Evolutionary conservation across 805 yeast species (phyloP).

Genomic region (Metschnikowia similis): DNA sequence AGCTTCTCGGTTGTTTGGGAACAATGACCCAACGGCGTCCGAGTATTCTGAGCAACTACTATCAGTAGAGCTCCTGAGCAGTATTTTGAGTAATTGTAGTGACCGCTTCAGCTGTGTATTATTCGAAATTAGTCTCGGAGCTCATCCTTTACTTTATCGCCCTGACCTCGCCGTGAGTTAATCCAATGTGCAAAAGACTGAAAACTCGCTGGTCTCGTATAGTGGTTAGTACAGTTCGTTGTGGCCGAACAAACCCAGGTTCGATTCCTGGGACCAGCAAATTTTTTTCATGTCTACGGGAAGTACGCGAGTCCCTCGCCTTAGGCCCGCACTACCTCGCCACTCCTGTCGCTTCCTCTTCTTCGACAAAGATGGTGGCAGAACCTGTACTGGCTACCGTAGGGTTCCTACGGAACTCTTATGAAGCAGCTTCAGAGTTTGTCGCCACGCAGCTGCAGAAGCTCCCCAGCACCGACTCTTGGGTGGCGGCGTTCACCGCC

Average conservation of each 20-base stretch:
- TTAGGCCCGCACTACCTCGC: neutral
- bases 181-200: too few relatives aligned
- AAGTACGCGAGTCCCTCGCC: neutral
- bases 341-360: neutral
- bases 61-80: too few relatives aligned
- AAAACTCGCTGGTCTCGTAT: conserved; percentile 41
- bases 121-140: too few relatives aligned
- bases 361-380: conserved; percentile 35
- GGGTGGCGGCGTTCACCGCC: conserved; percentile 3
- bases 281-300: conserved; percentile 11
- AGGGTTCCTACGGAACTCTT: conserved; percentile 22
- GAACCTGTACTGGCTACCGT: conserved; percentile 42
- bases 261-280: conserved; percentile 53
- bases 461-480: conserved; percentile 16
- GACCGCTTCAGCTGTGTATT: too few relatives aligned
- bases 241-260: conserved; percentile 50
- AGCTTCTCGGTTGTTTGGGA: too few relatives aligned
- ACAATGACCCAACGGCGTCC: too few relatives aligned
- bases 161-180: too few relatives aligned
- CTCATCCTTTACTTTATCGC: too few relatives aligned
- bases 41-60: too few relatives aligned
- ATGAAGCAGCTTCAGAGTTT: conserved; percentile 19
- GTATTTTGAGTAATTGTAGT: too few relatives aligned
- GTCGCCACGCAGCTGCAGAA: conserved; percentile 23
- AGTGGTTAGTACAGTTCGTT: conserved; percentile 48